Conservation (phyloP, 1,284 basidiomycete genomes). For the Moesziomyces parantarcticus region DNA sequence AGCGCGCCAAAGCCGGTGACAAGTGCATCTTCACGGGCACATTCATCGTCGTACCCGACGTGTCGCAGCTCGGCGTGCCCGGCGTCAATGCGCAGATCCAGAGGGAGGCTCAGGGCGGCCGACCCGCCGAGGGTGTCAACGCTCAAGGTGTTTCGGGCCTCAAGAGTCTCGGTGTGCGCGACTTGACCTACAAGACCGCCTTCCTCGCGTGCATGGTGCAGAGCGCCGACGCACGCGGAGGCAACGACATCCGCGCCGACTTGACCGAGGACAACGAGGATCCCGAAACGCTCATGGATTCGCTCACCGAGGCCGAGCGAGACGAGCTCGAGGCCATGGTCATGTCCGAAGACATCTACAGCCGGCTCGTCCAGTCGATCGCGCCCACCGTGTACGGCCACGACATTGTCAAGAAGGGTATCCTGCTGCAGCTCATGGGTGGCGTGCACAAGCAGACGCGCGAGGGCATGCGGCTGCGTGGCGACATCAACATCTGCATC, state of each 20-base stretch:
- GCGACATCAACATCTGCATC: slow-evolving; percentile 98
- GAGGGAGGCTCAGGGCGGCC: slow-evolving; percentile 78
- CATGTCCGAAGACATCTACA: slow-evolving; percentile 90
- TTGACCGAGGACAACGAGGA: slow-evolving; percentile 86
- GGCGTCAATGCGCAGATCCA: slow-evolving; percentile 94
- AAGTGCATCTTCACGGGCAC: slow-evolving; percentile 98
- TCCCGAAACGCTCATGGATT: slow-evolving; percentile 82
- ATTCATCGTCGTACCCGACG: slow-evolving; percentile 98
- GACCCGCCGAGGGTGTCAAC: slow-evolving; percentile 73
- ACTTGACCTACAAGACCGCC: slow-evolving; percentile 97
- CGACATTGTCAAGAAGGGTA: slow-evolving; percentile 81
- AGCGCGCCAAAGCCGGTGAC: slow-evolving; percentile 97
- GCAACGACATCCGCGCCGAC: slow-evolving; percentile 72
- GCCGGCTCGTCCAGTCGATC: slow-evolving; percentile 90
- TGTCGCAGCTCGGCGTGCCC: slow-evolving; percentile 92
- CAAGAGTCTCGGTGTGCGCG: slow-evolving; percentile 92
- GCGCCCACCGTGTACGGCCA: slow-evolving; percentile 93
- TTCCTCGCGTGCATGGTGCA: slow-evolving; percentile 98
- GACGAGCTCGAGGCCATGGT: slow-evolving; percentile 96
- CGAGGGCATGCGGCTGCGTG: slow-evolving; percentile 96
- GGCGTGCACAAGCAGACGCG: slow-evolving; percentile 96
- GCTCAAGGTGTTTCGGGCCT: slow-evolving; percentile 91
- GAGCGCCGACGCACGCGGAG: slow-evolving; percentile 77
- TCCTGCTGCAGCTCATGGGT: slow-evolving; percentile 98
- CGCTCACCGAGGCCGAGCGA: slow-evolving; percentile 91